phyloP scores from a whole-genome alignment of 331 rosid genomes.

The Stylosanthes scabra region DNA sequence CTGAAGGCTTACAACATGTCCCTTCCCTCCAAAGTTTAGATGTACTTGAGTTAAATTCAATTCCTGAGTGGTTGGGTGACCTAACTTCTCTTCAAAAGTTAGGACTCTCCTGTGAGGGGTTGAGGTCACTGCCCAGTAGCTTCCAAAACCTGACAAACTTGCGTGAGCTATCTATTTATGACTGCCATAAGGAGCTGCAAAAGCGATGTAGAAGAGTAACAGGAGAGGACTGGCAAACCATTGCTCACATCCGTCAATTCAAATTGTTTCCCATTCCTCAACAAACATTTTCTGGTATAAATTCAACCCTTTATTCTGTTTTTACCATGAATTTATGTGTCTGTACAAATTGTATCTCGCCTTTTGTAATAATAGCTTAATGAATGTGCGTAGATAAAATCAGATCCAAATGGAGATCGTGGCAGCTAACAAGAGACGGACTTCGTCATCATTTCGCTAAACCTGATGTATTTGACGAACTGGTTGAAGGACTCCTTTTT shows the following conservation, averaged over 20 bases:
- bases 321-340: no score
- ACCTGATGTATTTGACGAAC: no score
- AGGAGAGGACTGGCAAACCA: conserved; percentile 23
- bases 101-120: rapidly evolving
- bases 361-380: no score
- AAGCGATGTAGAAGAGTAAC: conserved; percentile 1
- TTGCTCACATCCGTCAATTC: conserved; percentile 3
- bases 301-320: no score
- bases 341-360: no score
- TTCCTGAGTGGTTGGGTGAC: conserved; percentile 6
- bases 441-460: no score
- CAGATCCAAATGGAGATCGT: no score
- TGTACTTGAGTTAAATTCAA: rapidly evolving
- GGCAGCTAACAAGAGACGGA: no score
- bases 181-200: background rate
- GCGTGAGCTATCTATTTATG: background rate
- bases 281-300: no score
- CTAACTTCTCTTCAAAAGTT: background rate
- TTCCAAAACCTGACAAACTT: background rate
- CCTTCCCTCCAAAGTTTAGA: conserved; percentile 1
- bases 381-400: no score
- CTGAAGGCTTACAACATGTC: background rate
- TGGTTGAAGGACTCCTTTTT: no score
- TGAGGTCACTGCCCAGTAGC: background rate
- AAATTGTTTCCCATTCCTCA: no score